Evolutionary conservation across 768 basidiomycete genomes (phyloP).

Genomic region (Hygrophoropsis aurantiaca): DNA sequence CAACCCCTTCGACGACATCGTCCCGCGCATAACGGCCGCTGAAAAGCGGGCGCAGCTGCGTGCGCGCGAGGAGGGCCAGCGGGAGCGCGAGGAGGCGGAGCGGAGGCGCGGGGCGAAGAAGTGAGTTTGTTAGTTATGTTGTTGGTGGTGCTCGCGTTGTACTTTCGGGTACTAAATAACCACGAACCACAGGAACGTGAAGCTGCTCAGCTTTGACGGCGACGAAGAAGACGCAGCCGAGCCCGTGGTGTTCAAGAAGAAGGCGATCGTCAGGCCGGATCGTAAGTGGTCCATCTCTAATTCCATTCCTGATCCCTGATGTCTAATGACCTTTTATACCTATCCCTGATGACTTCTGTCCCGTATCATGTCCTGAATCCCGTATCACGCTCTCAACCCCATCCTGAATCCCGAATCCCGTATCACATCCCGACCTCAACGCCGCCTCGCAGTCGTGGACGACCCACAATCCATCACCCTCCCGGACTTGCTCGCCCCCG

Average conservation of each 20-base stretch:
- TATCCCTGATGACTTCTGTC: too few relatives aligned
- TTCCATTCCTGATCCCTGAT: conserved; percentile 1
- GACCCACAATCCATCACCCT: conserved; percentile 8
- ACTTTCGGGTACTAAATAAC: conserved; percentile 2
- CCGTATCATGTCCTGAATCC: too few relatives aligned
- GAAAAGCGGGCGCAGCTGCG: conserved; percentile 84
- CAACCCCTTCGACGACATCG: conserved; percentile 94
- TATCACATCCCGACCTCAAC: too few relatives aligned
- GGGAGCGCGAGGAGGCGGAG: conserved; percentile 75
- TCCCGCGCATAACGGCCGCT: conserved; percentile 93
- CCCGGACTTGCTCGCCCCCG: conserved; percentile 8
- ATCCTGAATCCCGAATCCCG: too few relatives aligned
- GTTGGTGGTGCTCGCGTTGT: neutral
- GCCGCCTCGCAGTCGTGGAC: conserved; percentile 21
- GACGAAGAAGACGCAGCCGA: conserved; percentile 67
- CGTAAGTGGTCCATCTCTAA: conserved; percentile 46
- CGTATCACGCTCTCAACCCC: too few relatives aligned
- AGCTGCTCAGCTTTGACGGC: conserved; percentile 84
- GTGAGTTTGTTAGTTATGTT: conserved; percentile 42
- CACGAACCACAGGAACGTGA: conserved; percentile 65
- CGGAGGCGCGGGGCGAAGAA: conserved; percentile 83
- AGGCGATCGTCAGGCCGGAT: conserved; percentile 81
- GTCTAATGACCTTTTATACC: too few relatives aligned
- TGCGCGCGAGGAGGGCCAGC: conserved; percentile 73
- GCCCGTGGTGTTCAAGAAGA: conserved; percentile 63